Evolutionary conservation across 202 grass and related monocot species (phyloP).

Genomic region (Hordeum pubiflorum): DNA sequence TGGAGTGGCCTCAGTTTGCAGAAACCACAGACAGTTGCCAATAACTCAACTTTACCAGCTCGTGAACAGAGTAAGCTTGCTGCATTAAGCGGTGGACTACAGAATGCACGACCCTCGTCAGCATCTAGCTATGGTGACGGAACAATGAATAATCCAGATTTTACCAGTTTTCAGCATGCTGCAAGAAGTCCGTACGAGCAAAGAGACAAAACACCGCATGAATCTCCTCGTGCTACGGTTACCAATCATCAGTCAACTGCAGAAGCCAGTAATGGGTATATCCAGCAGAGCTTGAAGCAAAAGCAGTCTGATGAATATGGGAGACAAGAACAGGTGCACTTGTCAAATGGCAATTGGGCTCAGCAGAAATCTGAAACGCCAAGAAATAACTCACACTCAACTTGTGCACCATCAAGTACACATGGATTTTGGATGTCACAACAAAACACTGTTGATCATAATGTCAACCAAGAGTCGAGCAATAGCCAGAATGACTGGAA

Average conservation of each 20-base stretch:
- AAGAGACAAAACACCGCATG: constrained; percentile 36
- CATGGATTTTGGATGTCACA: constrained; percentile 76
- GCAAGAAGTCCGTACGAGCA: constrained; percentile 38
- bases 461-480: constrained; percentile 44
- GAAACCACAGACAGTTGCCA: constrained; percentile 38
- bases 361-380: constrained; percentile 46
- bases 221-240: constrained; percentile 30
- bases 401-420: constrained; percentile 30
- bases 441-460: constrained; percentile 44
- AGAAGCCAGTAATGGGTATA: constrained; percentile 45
- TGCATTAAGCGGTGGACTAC: constrained; percentile 23
- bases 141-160: constrained; percentile 47
- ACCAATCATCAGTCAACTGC: constrained; percentile 39
- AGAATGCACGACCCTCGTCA: constrained; percentile 36
- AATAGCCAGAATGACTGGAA: constrained; percentile 83
- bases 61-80: constrained; percentile 37
- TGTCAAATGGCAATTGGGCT: constrained; percentile 48
- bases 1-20: constrained; percentile 78
- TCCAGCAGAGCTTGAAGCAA: constrained; percentile 44
- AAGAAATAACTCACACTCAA: constrained; percentile 43
- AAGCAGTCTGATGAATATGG: constrained; percentile 54
- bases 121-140: constrained; percentile 38
- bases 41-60: constrained; percentile 28
- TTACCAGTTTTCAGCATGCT: constrained; percentile 47
- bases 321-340: constrained; percentile 40